These are phyloP conservation scores for Fusarium papillatum DNA, from an alignment of 2,329 filamentous ascomycete species.

Conservation along the genomic window DNA sequence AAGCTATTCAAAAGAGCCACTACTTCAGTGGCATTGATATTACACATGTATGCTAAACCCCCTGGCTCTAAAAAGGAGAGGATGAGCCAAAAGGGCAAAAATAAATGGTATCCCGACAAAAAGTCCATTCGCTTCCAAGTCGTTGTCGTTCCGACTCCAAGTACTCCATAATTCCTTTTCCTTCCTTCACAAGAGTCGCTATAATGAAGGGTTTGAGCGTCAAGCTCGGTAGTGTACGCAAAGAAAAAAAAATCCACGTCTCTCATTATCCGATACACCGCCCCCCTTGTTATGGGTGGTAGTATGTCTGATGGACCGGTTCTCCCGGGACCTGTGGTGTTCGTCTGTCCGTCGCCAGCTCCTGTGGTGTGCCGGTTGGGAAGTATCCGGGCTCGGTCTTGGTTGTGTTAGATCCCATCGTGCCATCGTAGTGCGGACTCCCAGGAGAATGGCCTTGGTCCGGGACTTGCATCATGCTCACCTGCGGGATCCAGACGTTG, in stretches of 20 bases:
- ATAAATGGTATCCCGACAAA: conserved; percentile 26
- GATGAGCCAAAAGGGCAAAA: conserved; percentile 17
- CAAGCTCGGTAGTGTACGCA: conserved; percentile 3
- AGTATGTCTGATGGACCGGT: conserved; percentile 41
- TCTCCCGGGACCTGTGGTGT: conserved; percentile 18
- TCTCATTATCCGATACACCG: neutral
- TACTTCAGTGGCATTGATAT: conserved; percentile 8
- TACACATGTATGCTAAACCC: conserved; percentile 22
- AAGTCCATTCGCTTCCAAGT: conserved; percentile 17
- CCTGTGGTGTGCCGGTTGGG: conserved; percentile 38
- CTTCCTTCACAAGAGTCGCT: conserved; percentile 5
- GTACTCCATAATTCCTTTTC: conserved; percentile 29
- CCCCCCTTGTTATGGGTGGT: conserved; percentile 35
- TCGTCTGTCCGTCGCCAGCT: conserved; percentile 38
- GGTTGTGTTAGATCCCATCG: conserved; percentile 23
- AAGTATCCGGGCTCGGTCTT: conserved; percentile 37
- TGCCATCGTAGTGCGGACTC: conserved; percentile 35
- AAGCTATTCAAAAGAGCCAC: neutral
- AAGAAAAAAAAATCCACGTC: conserved; percentile 3
- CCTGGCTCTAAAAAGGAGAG: conserved; percentile 24
- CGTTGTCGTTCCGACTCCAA: conserved; percentile 10
- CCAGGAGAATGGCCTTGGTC: conserved; percentile 35
- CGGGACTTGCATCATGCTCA: conserved; percentile 47
- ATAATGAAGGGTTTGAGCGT: conserved; percentile 16
- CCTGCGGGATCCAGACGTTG: conserved; percentile 50